These are phyloP conservation scores for Fusarium torulosum DNA, from an alignment of 2,329 filamentous ascomycete genomes.

Conservation along the genomic window DNA sequence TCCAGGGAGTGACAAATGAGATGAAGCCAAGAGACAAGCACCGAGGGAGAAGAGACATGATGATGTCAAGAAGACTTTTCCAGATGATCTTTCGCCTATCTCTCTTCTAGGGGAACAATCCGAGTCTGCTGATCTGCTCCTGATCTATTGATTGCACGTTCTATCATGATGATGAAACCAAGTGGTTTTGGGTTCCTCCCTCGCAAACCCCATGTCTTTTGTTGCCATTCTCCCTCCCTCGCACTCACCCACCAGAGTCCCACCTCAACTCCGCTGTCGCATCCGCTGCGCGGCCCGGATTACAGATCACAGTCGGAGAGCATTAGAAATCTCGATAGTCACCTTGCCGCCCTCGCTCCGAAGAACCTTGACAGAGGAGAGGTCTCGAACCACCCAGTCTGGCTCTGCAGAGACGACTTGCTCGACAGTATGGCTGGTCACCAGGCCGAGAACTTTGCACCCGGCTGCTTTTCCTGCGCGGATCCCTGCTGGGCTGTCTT, in stretches of 20 bases:
- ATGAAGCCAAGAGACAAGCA: slow-evolving; percentile 28
- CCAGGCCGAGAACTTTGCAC: slow-evolving; percentile 85
- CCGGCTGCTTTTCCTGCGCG: slow-evolving; percentile 86
- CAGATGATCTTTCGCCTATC: slow-evolving; percentile 32
- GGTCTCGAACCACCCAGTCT: slow-evolving; percentile 87
- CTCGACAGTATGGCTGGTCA: slow-evolving; percentile 83
- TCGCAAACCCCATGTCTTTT: slow-evolving; percentile 8
- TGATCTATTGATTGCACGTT: slow-evolving; percentile 31
- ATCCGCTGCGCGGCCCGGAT: slow-evolving; percentile 6
- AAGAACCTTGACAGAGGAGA: slow-evolving; percentile 77
- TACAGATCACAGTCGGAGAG: slow-evolving; percentile 57
- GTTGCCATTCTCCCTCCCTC: background rate
- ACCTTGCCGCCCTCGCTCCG: slow-evolving; percentile 69
- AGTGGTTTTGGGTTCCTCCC: slow-evolving; percentile 26
- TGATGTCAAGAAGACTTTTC: slow-evolving; percentile 36
- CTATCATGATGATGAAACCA: slow-evolving; percentile 39
- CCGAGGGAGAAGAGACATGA: slow-evolving; percentile 26
- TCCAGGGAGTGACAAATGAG: slow-evolving; percentile 28
- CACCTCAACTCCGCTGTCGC: slow-evolving; percentile 17
- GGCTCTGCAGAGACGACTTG: slow-evolving; percentile 81
- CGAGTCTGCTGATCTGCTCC: slow-evolving; percentile 10
- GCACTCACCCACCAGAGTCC: slow-evolving; percentile 10
- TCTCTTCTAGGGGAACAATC: slow-evolving; percentile 16
- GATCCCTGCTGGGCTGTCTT: slow-evolving; percentile 91
- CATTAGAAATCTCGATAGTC: slow-evolving; percentile 76